Conservation (phyloP, 2,329 filamentous ascomycete genomes). For the Colletotrichum tabaci region DNA sequence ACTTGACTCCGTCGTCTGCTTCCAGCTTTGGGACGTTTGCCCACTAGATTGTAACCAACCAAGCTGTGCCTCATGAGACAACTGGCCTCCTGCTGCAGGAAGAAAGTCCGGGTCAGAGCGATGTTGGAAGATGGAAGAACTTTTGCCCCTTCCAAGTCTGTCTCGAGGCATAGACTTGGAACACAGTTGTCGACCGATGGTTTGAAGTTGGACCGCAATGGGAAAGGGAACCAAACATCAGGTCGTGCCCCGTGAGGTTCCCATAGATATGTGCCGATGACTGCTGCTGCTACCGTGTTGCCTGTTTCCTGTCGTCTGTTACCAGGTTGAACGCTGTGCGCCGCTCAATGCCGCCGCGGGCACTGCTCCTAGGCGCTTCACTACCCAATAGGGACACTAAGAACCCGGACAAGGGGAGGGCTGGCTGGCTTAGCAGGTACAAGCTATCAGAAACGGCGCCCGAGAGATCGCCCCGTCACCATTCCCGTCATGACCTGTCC, state of each 20-base stretch:
- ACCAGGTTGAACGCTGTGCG: constrained; percentile 4
- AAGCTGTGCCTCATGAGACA: not conserved
- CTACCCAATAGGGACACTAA: too few species aligned
- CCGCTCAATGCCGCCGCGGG: not conserved
- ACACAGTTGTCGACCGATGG: constrained; percentile 12
- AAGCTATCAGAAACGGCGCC: constrained; percentile 11
- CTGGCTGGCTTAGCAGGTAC: not conserved
- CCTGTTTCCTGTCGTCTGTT: not conserved
- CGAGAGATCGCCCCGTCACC: not conserved
- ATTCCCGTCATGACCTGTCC: constrained; percentile 1
- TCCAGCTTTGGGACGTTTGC: constrained; percentile 16
- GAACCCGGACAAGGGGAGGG: not conserved
- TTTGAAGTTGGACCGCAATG: constrained; percentile 14
- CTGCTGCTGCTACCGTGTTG: not conserved
- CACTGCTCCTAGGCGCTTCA: not conserved
- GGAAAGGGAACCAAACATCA: constrained; percentile 15
- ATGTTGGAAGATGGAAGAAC: not conserved
- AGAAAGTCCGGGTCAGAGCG: not conserved
- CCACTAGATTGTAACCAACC: constrained; percentile 26
- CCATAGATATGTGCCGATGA: not conserved
- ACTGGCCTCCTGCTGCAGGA: not conserved
- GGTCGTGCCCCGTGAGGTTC: constrained; percentile 1
- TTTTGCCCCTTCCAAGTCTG: not conserved
- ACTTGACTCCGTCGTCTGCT: constrained; percentile 5
- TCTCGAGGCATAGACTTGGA: not conserved